Conservation (phyloP, 495 filamentous ascomycete genomes). For the Xylaria palmicola region DNA sequence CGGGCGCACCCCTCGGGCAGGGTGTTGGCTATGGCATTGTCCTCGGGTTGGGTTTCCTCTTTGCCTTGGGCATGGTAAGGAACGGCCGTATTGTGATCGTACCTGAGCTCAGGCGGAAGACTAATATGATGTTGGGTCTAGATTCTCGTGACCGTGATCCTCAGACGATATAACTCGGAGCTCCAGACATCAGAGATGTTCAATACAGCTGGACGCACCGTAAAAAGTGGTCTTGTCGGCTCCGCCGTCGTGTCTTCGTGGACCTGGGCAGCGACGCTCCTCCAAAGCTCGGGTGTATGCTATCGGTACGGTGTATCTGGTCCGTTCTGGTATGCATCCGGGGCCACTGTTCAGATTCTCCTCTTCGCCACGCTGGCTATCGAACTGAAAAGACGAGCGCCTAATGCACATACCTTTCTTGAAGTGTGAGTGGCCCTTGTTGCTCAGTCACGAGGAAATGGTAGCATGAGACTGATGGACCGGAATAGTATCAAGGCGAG, state of each 20-base stretch:
- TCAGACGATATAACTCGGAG: conserved; percentile 88
- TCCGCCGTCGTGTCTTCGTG: conserved; percentile 93
- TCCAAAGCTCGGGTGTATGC: conserved; percentile 84
- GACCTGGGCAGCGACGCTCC: conserved; percentile 86
- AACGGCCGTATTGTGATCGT: not conserved
- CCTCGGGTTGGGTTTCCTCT: conserved; percentile 70
- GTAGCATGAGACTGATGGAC: conserved; percentile 13
- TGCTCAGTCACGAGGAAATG: conserved; percentile 8
- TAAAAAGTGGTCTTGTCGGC: conserved; percentile 92
- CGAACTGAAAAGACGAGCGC: conserved; percentile 83
- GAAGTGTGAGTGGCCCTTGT: conserved; percentile 67
- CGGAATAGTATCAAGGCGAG: conserved; percentile 44
- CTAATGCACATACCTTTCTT: conserved; percentile 85
- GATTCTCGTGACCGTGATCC: conserved; percentile 71
- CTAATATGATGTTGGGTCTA: conserved; percentile 16
- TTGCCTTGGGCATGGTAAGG: conserved; percentile 75
- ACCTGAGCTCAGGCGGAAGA: not conserved
- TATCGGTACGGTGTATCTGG: conserved; percentile 92
- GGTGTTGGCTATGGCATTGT: conserved; percentile 84
- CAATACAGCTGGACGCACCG: conserved; percentile 87
- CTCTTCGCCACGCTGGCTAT: conserved; percentile 93
- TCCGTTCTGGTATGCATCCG: conserved; percentile 82
- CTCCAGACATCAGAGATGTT: conserved; percentile 98
- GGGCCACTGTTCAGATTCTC: conserved; percentile 72
- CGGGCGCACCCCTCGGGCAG: conserved; percentile 56